Evolutionary conservation across 495 filamentous ascomycete genomes (phyloP).

Genomic region (Daldinia bambusicola): DNA sequence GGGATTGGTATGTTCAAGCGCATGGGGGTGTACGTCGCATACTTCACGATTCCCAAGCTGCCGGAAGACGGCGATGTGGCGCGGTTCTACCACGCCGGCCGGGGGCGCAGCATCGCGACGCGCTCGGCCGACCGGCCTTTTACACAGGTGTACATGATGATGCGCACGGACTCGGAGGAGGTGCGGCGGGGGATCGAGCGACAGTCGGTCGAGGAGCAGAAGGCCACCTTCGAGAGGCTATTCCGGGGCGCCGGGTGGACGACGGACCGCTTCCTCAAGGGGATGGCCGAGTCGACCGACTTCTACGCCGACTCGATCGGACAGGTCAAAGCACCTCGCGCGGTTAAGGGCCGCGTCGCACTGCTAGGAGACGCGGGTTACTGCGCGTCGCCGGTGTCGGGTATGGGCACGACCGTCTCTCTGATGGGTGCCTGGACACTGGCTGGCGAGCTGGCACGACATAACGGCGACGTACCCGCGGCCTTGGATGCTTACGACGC

Average conservation of each 20-base stretch:
- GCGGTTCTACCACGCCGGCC: slow-evolving; percentile 37
- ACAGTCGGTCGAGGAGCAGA: slow-evolving; percentile 25
- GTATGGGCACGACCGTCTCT: slow-evolving; percentile 60
- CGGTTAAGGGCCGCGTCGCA: slow-evolving; percentile 54
- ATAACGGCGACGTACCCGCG: slow-evolving; percentile 36
- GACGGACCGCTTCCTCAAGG: slow-evolving; percentile 29
- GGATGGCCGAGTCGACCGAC: slow-evolving; percentile 35
- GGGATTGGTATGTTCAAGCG: slow-evolving; percentile 37
- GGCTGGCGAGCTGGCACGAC: slow-evolving; percentile 61
- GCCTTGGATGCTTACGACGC: slow-evolving; percentile 58
- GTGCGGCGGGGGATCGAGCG: slow-evolving; percentile 17
- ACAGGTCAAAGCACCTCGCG: slow-evolving; percentile 54
- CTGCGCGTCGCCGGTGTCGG: slow-evolving; percentile 57
- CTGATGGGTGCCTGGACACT: slow-evolving; percentile 62
- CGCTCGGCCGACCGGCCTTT: slow-evolving; percentile 26
- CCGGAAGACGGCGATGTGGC: slow-evolving; percentile 29
- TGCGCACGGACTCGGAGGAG: slow-evolving; percentile 41
- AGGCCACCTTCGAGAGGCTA: slow-evolving; percentile 24
- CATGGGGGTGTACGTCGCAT: slow-evolving; percentile 34
- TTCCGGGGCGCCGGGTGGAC: slow-evolving; percentile 38
- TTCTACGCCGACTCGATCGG: slow-evolving; percentile 53
- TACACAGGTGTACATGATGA: slow-evolving; percentile 42
- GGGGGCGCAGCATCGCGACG: slow-evolving; percentile 13
- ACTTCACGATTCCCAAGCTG: slow-evolving; percentile 20
- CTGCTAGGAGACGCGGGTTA: slow-evolving; percentile 65